Conservation (phyloP, 768 basidiomycete genomes). For the Tylopilus plumbeoviolaceoides region DNA sequence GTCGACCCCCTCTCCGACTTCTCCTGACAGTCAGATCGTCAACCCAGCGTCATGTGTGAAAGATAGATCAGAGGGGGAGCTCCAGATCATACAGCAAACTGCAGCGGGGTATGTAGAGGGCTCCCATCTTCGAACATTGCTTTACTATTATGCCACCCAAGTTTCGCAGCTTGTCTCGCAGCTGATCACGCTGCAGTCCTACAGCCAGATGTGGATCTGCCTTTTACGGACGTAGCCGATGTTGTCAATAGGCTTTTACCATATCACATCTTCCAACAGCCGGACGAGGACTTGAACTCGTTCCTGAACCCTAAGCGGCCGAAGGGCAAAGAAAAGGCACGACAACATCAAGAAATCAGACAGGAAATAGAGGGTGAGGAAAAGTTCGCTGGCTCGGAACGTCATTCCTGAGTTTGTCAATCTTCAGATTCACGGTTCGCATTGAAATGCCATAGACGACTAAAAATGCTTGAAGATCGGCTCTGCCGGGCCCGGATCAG, state of each 20-base stretch:
- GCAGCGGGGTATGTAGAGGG: constrained; percentile 44
- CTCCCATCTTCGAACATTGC: neutral
- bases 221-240: constrained; percentile 61
- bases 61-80: constrained; percentile 49
- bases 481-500: constrained; percentile 53
- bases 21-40: constrained; percentile 25
- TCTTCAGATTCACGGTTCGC: constrained; percentile 65
- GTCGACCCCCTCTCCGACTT: constrained; percentile 1
- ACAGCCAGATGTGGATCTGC: constrained; percentile 65
- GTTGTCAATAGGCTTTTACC: constrained; percentile 70
- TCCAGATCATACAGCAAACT: constrained; percentile 42
- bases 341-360: constrained; percentile 37
- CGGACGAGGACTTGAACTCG: constrained; percentile 54
- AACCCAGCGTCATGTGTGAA: constrained; percentile 24
- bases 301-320: constrained; percentile 19
- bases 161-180: constrained; percentile 52
- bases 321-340: constrained; percentile 66
- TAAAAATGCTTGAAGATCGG: constrained; percentile 50
- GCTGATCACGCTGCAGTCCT: constrained; percentile 59
- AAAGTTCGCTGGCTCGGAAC: neutral
- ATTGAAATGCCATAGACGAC: constrained; percentile 59
- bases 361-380: constrained; percentile 51
- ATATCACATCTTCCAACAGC: constrained; percentile 78
- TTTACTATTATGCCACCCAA: constrained; percentile 27
- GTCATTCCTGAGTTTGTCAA: constrained; percentile 1